These are phyloP conservation scores for Mucor circinelloides DNA, from an alignment of 371 early-diverging fungal species.

Conservation along the genomic window DNA sequence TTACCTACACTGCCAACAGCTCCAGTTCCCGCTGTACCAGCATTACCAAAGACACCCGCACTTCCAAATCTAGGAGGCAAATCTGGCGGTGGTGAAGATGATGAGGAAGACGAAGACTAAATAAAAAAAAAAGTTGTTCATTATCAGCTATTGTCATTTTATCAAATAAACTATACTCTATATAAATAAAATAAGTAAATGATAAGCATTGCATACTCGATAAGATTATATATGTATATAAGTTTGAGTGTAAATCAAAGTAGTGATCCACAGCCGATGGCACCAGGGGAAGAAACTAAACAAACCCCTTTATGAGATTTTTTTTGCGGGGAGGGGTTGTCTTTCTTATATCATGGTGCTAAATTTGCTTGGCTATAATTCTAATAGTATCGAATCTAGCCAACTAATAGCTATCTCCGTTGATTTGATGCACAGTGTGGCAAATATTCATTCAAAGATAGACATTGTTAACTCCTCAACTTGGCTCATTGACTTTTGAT, in stretches of 20 bases:
- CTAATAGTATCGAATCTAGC: neutral
- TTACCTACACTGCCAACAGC: neutral
- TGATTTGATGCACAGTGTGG: neutral
- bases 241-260: neutral
- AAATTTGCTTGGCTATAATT: neutral
- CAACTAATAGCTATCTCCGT: neutral
- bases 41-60: neutral
- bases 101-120: neutral
- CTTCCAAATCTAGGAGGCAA: neutral
- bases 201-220: neutral
- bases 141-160: neutral
- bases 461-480: neutral
- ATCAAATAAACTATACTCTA: neutral
- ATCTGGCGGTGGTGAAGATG: neutral
- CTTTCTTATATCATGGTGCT: neutral
- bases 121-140: too few relatives aligned
- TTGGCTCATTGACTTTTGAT: neutral
- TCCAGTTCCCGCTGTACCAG: neutral
- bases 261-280: neutral
- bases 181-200: neutral
- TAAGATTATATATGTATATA: neutral
- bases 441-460: neutral
- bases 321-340: neutral
- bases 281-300: neutral
- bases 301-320: neutral